A percentile compares a stretch with the other conserved stretches of the same genome.
These are phyloP conservation scores for Cercospora sesami DNA, from an alignment of 2,329 filamentous ascomycete genomes.

Conservation along the genomic window DNA sequence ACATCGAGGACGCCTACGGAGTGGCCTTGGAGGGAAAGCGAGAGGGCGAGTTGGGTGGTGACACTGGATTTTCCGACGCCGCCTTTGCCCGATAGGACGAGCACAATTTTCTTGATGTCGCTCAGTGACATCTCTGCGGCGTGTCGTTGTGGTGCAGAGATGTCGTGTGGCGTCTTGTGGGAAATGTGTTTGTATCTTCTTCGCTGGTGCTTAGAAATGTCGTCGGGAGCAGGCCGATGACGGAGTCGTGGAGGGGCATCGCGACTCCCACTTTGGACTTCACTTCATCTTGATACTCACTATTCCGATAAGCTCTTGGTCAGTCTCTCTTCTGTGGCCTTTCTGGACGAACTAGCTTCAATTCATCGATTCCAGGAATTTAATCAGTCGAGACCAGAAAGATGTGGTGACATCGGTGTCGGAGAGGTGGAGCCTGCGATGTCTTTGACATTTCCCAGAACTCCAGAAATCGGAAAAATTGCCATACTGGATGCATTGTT, in stretches of 20 bases:
- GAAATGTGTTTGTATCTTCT: neutral
- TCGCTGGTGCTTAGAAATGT: conserved; percentile 11
- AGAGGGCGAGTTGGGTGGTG: conserved; percentile 93
- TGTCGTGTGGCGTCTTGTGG: neutral
- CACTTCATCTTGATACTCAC: neutral
- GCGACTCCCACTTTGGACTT: neutral
- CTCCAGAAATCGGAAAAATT: neutral
- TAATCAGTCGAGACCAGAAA: neutral
- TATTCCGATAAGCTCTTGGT: neutral
- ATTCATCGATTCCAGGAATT: neutral
- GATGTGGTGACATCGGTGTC: neutral
- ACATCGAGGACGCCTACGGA: conserved; percentile 94
- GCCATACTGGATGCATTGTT: neutral
- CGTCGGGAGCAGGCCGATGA: neutral
- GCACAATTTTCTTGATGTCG: conserved; percentile 73
- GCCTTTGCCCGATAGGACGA: conserved; percentile 93
- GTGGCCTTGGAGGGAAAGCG: conserved; percentile 78
- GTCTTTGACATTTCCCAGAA: neutral
- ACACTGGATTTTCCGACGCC: conserved; percentile 97
- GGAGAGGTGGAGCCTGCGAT: neutral
- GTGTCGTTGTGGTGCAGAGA: neutral
- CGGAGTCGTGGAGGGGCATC: conserved; percentile 1
- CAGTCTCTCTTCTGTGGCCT: neutral
- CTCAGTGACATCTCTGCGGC: conserved; percentile 59
- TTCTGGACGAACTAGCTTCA: neutral